Conservation (phyloP, 2,329 filamentous ascomycete genomes). For the Rutstroemia sp. region DNA sequence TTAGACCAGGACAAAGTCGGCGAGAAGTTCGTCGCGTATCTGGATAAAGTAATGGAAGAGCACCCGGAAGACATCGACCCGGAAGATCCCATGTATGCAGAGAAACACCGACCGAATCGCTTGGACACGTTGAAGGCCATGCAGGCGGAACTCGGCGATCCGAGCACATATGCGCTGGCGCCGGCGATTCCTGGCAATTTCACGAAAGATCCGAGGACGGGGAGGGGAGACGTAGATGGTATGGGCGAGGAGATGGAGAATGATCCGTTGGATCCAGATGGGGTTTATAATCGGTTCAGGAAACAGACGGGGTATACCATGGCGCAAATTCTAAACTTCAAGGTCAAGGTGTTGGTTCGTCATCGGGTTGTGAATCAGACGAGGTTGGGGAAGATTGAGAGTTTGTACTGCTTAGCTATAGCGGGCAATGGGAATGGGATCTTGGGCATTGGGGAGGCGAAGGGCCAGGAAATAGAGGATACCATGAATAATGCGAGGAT, state of each 20-base stretch:
- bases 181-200: slow-evolving; percentile 23
- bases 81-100: slow-evolving; percentile 9
- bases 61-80: slow-evolving; percentile 12
- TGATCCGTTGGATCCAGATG: slow-evolving; percentile 29
- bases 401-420: slow-evolving; percentile 67
- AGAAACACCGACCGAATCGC: slow-evolving; percentile 14
- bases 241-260: slow-evolving; percentile 15
- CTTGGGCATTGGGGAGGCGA: slow-evolving; percentile 83
- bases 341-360: slow-evolving; percentile 63
- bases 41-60: slow-evolving; percentile 17
- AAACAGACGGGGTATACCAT: slow-evolving; percentile 47
- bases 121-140: slow-evolving; percentile 16
- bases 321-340: slow-evolving; percentile 45
- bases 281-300: slow-evolving; percentile 31
- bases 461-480: slow-evolving; percentile 65
- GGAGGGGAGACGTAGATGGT: slow-evolving; percentile 7
- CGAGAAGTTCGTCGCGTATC: slow-evolving; percentile 47
- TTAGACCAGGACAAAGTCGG: slow-evolving; percentile 53
- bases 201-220: slow-evolving; percentile 5
- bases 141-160: slow-evolving; percentile 18
- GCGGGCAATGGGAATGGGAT: slow-evolving; percentile 83
- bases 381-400: slow-evolving; percentile 85
- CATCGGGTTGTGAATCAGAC: slow-evolving; percentile 87
- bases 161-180: slow-evolving; percentile 16
- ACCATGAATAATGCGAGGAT: slow-evolving; percentile 67